Conservation (phyloP, 129 eudicot species). For the Silybum marianum region DNA sequence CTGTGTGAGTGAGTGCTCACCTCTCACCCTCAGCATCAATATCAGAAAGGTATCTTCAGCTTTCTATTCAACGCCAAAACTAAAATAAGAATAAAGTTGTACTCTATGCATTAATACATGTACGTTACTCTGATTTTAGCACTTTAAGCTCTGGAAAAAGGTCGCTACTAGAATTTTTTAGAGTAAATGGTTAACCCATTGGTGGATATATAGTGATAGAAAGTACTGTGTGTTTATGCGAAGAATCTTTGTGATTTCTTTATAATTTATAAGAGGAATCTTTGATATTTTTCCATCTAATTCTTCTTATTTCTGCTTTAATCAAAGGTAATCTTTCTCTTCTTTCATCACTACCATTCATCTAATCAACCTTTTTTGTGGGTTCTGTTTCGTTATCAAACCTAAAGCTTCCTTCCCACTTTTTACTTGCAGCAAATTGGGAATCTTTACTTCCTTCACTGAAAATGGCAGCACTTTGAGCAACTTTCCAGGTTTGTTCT, state of each 20-base stretch:
- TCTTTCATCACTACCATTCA: slow-evolving; percentile 37
- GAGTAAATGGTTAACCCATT: slow-evolving; percentile 8
- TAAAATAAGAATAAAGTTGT: slow-evolving; percentile 3
- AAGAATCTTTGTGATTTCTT: slow-evolving; percentile 37
- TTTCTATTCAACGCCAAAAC: slow-evolving; percentile 12
- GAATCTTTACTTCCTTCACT: slow-evolving; percentile 33
- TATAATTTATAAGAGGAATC: slow-evolving; percentile 31
- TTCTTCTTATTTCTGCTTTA: slow-evolving; percentile 34
- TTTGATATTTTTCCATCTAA: slow-evolving; percentile 31
- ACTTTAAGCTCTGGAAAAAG: slow-evolving; percentile 10
- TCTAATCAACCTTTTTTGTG: slow-evolving; percentile 29
- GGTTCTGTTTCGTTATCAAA: slow-evolving; percentile 37
- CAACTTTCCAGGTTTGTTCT: slow-evolving; percentile 39
- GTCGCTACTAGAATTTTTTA: background rate
- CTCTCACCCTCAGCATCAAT: slow-evolving; percentile 38
- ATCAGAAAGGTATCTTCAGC: slow-evolving; percentile 31
- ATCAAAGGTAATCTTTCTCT: slow-evolving; percentile 32
- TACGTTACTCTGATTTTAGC: background rate
- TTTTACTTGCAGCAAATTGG: slow-evolving; percentile 32
- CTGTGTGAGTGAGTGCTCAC: slow-evolving; percentile 19
- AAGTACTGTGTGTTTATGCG: slow-evolving; percentile 24
- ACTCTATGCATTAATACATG: slow-evolving; percentile 8
- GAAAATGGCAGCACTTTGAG: slow-evolving; percentile 45
- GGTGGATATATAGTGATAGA: slow-evolving; percentile 29
- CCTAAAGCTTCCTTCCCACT: slow-evolving; percentile 17